Percentiles rank a stretch among this genome's conserved stretches.
phyloP scores from a whole-genome alignment of 2,329 filamentous ascomycete genomes.

The Graphiopsis chlorocephala region DNA sequence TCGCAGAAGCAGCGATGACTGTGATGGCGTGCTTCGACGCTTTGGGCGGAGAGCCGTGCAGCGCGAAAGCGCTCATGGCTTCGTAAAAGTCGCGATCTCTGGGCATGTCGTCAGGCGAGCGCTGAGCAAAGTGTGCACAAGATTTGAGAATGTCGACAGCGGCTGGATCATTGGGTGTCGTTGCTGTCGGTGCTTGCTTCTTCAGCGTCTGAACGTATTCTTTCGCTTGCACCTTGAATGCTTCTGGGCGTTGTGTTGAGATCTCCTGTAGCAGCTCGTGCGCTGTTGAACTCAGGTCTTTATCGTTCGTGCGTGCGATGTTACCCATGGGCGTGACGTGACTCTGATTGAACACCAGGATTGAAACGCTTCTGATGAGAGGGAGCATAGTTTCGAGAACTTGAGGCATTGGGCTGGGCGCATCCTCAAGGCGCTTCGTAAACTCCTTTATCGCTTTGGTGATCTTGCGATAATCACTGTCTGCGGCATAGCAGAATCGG shows the following conservation, averaged over 20 bases:
- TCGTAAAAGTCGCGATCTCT: conserved; percentile 77
- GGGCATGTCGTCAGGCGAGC: conserved; percentile 79
- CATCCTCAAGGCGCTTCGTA: conserved; percentile 63
- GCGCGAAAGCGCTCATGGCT: conserved; percentile 76
- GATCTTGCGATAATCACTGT: conserved; percentile 90
- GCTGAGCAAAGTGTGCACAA: conserved; percentile 85
- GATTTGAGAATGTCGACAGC: conserved; percentile 92
- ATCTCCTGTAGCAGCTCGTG: conserved; percentile 91
- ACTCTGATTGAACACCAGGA: conserved; percentile 89
- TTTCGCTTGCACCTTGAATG: conserved; percentile 89
- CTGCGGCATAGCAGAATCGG: conserved; percentile 76
- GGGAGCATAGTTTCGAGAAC: conserved; percentile 78
- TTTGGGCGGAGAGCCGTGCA: conserved; percentile 75
- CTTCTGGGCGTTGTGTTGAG: conserved; percentile 80
- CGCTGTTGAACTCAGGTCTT: conserved; percentile 71
- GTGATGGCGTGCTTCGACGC: conserved; percentile 92
- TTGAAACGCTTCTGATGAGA: conserved; percentile 77
- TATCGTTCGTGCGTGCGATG: conserved; percentile 78
- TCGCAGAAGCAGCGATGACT: conserved; percentile 74
- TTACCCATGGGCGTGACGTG: conserved; percentile 89
- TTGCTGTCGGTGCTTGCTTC: conserved; percentile 71
- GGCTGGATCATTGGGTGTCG: conserved; percentile 64
- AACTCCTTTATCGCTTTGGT: conserved; percentile 88
- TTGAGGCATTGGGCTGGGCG: conserved; percentile 55
- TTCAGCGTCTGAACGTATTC: conserved; percentile 86